Evolutionary conservation across 208 protist genomes (phyloP), one percentile per base, ranked within the genome.

Genomic region (Trypanosoma brucei): DNA sequence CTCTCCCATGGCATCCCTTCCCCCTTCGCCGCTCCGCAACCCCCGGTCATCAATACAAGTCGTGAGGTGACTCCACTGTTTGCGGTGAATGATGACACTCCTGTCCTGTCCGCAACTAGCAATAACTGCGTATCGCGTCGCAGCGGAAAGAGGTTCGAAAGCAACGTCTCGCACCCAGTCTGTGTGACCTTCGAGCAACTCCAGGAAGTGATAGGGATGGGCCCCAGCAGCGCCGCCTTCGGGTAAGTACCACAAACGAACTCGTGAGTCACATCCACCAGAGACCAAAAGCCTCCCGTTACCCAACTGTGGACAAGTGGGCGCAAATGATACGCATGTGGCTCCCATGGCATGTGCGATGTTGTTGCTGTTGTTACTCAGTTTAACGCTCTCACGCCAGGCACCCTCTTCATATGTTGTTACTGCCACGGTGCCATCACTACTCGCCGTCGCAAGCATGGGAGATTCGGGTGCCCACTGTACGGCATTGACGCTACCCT

Each of bases 261-360:
- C 85, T 36, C 87, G 79, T 33, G 79, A 72, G 64, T 94, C 88
- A 65, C 88, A 92, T 31, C 88, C 88, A 49, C 88, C 85, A 37
- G 85, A 92, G 2, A 78, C 88, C 38, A 94, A 63, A 14, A 94
- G 36, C 31, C 84, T 44, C 33, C 65, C 35, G n/a, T 78, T 60
- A 0, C 39, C n/a, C 36, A 38, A 37, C 14, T 46, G 48, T 1
- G 70, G 67, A 48, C 75, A 73, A 36, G 76, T 68, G 1, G 88
- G 88, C 4, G 81, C 83, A 52, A 92, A 94, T 11, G 83, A 83
- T 3, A 92, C 81, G 44, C 78, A 71, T 13, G 81, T 91, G 2
- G 85, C 83, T 1, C 85, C 85, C 83, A 94, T 94, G 0, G 85
- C 83, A 62, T 94, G 88, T 9, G 83, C 81, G 68, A 92, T 94